These are phyloP conservation scores for Cornus suecica DNA, from an alignment of 148 eudicot genomes.

Conservation along the genomic window DNA sequence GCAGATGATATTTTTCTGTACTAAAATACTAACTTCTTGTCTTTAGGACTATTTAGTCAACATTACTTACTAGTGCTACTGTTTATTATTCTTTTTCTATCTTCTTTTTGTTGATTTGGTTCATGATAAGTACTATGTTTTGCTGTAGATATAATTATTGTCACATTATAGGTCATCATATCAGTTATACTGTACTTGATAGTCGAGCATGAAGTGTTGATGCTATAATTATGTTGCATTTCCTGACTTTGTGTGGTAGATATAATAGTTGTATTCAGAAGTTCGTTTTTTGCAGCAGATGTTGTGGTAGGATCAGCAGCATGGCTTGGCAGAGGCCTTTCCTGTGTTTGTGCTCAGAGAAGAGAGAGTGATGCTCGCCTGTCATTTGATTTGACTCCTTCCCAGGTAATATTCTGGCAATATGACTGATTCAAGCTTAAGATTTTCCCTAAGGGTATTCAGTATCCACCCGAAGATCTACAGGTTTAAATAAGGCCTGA, in stretches of 20 bases:
- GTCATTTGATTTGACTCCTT: slow-evolving; percentile 85
- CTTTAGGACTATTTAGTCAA: no score
- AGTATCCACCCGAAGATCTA: no score
- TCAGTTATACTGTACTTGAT: neutral
- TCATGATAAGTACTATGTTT: neutral
- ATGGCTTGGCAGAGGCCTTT: slow-evolving; percentile 96
- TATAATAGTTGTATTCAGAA: neutral
- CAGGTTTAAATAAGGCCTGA: no score
- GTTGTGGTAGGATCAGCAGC: slow-evolving; percentile 98
- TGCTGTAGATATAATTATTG: slow-evolving; percentile 10
- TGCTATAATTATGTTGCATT: neutral
- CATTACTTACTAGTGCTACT: neutral
- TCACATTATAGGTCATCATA: slow-evolving; percentile 17
- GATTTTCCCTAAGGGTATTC: no score
- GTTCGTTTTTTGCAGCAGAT: slow-evolving; percentile 68
- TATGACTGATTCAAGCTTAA: neutral
- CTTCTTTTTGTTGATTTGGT: no score
- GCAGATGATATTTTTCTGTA: neutral
- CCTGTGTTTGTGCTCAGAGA: slow-evolving; percentile 97
- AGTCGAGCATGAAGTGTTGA: neutral
- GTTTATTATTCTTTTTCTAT: neutral
- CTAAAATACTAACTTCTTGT: neutral
- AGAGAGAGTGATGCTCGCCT: slow-evolving; percentile 86
- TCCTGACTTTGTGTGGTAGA: neutral
- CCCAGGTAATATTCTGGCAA: slow-evolving; percentile 54